Evolutionary conservation across 2,329 filamentous ascomycete genomes (phyloP).

Genomic region (Sporothrix schenckii): DNA sequence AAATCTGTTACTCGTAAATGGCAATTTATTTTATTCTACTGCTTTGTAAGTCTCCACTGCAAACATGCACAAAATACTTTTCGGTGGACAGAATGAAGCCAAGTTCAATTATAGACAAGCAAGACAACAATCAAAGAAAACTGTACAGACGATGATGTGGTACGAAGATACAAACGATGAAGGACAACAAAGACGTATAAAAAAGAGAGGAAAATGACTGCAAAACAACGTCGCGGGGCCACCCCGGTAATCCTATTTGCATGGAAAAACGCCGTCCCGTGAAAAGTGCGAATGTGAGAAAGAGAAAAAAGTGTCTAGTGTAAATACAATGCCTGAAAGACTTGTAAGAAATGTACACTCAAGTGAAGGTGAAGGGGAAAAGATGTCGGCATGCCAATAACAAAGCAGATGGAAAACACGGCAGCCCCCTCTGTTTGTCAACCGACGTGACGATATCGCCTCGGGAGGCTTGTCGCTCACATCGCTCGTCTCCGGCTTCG

Average conservation of each 20-base stretch:
- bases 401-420: neutral
- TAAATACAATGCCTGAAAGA: too few relatives aligned
- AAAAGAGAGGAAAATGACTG: neutral
- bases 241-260: slow-evolving; percentile 16
- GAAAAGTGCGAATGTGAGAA: neutral
- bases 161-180: neutral
- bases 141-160: slow-evolving; percentile 6
- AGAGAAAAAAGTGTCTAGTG: neutral
- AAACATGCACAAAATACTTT: too few relatives aligned
- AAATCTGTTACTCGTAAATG: too few relatives aligned
- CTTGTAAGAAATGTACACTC: slow-evolving; percentile 1
- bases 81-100: too few relatives aligned
- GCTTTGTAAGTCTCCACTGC: too few relatives aligned
- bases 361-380: too few relatives aligned
- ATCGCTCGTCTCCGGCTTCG: neutral
- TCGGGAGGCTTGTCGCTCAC: too few relatives aligned
- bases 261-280: slow-evolving; percentile 17
- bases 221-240: slow-evolving; percentile 9
- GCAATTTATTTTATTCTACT: too few relatives aligned
- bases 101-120: neutral
- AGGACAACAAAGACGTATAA: neutral
- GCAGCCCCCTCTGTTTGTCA: neutral
- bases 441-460: neutral
- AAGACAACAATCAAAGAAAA: neutral
- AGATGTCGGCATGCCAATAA: neutral